phyloP scores from a whole-genome alignment of 805 yeast genomes.

The Wickerhamiella azymoides region DNA sequence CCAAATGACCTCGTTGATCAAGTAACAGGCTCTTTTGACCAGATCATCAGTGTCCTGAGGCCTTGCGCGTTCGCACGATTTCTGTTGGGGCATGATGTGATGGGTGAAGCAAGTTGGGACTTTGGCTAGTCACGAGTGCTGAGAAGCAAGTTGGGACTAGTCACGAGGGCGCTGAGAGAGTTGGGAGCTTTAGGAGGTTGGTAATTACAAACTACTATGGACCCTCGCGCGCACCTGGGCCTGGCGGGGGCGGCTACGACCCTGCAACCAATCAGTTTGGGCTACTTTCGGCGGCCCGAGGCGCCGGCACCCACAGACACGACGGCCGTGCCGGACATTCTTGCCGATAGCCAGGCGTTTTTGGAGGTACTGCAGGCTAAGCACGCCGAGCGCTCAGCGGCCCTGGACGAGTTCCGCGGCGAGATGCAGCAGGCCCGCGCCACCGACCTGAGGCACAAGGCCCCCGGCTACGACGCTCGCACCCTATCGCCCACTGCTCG shows the following conservation, averaged over 20 bases:
- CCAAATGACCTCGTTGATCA: not conserved
- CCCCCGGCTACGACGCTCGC: conserved; percentile 2
- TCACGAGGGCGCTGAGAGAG: no score
- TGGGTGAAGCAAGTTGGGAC: conserved; percentile 1
- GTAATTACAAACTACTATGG: not conserved
- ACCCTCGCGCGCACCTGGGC: not conserved
- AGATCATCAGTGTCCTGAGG: no score
- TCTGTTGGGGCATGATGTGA: not conserved
- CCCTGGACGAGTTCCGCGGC: not conserved
- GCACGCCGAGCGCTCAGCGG: not conserved
- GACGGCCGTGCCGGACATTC: not conserved
- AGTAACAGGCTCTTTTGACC: not conserved
- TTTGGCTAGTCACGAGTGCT: no score
- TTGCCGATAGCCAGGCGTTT: not conserved
- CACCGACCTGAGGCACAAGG: not conserved
- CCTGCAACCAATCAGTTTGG: not conserved
- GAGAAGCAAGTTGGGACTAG: conserved; percentile 1
- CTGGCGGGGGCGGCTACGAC: not conserved
- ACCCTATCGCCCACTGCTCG: not conserved
- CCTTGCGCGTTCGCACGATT: no score
- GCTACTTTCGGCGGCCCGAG: not conserved
- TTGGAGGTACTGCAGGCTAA: not conserved
- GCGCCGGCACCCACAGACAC: not conserved
- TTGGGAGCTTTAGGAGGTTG: no score
- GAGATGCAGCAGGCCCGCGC: not conserved